Base-by-base conservation (phyloP, 352 stramenopile genomes). In the Phytophthora crassamura region DNA sequence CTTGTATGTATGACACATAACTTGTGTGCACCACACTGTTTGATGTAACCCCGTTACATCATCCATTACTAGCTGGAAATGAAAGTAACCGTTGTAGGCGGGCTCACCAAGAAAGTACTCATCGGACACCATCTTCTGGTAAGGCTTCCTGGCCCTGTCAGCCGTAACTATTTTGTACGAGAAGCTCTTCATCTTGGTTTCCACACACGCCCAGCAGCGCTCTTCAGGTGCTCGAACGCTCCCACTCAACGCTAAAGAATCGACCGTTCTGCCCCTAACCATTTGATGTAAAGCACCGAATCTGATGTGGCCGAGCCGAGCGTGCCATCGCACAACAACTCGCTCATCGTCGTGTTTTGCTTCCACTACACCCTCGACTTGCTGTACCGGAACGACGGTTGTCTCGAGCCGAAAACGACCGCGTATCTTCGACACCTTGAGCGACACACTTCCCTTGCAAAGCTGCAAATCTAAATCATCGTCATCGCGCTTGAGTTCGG, bases 381-480 rank as follows among this genome's bases (percentile, higher is more conserved):
- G 41, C 41, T 48, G 41, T n/a, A 8, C 41, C 10, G 41, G 41
- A 48, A 33, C 6, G 22, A 25, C 22, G 22, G 22, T 25, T 3
- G 22, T 25, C 22, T 25, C 22, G 2, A 25, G 22, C 22, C 22
- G 22, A 25, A 4, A 25, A 3, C 22, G 22, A 4, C 22, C 22
- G 3, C 22, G 22, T 25, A 25, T 25, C 22, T 25, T 25, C 22
- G 22, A 25, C 22, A 25, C 1, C 22, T 25, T 25, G 22, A 25
- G 22, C 3, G 22, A 25, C 22, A 25, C 22, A 3, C 22, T 3
- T 25, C 22, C 22, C 22, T 25, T 25, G 22, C 3, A 3, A 15
- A 65, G 46, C 16, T 46, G 18, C 18, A 30, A 51, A 0, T 58
- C 48, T 3, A 28, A 51, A 15, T 64, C 56, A 51, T 30, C 45